Evolutionary conservation across 192 early-diverging fungal genomes (phyloP).

Genomic region (Jimgerdemannia lactiflua): DNA sequence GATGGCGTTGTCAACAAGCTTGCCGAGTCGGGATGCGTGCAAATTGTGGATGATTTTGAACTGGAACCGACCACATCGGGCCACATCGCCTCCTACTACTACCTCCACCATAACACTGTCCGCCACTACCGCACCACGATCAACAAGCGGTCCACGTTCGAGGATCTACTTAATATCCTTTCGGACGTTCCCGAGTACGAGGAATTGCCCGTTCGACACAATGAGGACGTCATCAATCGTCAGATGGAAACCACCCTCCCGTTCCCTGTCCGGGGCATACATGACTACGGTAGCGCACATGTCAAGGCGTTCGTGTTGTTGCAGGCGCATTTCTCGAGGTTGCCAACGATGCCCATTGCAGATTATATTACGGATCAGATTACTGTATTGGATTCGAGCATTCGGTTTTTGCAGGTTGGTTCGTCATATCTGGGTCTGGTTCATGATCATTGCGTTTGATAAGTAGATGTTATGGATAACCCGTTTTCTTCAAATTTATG

Average conservation of each 20-base stretch:
- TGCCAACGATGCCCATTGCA: constrained; percentile 68
- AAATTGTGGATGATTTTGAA: constrained; percentile 60
- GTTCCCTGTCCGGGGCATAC: constrained; percentile 53
- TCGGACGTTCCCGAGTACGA: constrained; percentile 85
- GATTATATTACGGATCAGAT: constrained; percentile 93
- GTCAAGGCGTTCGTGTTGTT: constrained; percentile 88
- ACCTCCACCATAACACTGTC: constrained; percentile 83
- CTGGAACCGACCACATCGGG: constrained; percentile 75
- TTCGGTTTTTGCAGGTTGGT: constrained; percentile 77
- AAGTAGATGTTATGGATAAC: too few relatives aligned
- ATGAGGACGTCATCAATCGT: constrained; percentile 89
- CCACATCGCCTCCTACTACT: constrained; percentile 89
- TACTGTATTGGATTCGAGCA: constrained; percentile 86
- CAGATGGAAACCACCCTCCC: constrained; percentile 77
- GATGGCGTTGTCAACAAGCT: constrained; percentile 70
- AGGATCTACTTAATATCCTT: constrained; percentile 72
- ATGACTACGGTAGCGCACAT: constrained; percentile 79
- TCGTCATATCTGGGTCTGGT: not conserved
- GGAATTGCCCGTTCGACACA: constrained; percentile 92
- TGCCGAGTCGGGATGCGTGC: constrained; percentile 68
- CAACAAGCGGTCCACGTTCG: constrained; percentile 37
- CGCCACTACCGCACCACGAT: constrained; percentile 61
- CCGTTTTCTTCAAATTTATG: not conserved
- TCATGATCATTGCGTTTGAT: too few relatives aligned
- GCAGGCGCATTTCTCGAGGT: constrained; percentile 85